phyloP scores from a whole-genome alignment of 495 filamentous ascomycete genomes.

The Aspergillus baeticus region DNA sequence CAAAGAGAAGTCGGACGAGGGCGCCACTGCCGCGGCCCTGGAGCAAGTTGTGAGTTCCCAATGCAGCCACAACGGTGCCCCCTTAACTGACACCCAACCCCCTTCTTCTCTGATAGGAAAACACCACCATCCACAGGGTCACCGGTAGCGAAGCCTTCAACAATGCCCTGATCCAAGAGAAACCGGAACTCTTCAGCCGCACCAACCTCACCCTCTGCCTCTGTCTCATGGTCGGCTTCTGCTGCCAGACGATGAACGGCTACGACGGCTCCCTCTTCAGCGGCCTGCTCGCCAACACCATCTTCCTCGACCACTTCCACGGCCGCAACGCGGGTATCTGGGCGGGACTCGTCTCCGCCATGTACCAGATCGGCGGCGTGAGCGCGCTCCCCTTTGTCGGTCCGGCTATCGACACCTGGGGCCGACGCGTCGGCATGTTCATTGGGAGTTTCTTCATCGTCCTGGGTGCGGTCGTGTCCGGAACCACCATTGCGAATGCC shows the following conservation, averaged over 20 bases:
- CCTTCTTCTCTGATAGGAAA: neutral
- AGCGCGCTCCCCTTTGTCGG: slow-evolving; percentile 54
- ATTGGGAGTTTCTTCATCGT: slow-evolving; percentile 57
- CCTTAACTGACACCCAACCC: no score
- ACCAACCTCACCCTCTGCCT: neutral
- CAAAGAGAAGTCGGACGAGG: no score
- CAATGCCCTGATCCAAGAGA: neutral
- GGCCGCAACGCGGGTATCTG: slow-evolving; percentile 18
- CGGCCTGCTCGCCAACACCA: slow-evolving; percentile 10
- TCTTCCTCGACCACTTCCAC: slow-evolving; percentile 14
- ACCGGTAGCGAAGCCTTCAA: slow-evolving; percentile 5
- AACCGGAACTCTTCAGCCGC: neutral
- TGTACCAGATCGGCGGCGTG: slow-evolving; percentile 58
- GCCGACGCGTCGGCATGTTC: slow-evolving; percentile 63
- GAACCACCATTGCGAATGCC: slow-evolving; percentile 28
- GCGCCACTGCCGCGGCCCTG: no score
- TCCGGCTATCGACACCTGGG: slow-evolving; percentile 49
- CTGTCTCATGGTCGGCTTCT: slow-evolving; percentile 6
- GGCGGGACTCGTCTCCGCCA: slow-evolving; percentile 54
- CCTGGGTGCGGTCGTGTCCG: slow-evolving; percentile 55
- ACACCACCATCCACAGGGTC: neutral
- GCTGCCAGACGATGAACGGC: slow-evolving; percentile 7
- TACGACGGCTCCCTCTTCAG: slow-evolving; percentile 21
- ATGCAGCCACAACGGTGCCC: no score
- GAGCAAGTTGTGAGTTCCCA: no score